Evolutionary conservation across 176 grass and related monocot species (phyloP).

Genomic region (Cymbopogon citratus): DNA sequence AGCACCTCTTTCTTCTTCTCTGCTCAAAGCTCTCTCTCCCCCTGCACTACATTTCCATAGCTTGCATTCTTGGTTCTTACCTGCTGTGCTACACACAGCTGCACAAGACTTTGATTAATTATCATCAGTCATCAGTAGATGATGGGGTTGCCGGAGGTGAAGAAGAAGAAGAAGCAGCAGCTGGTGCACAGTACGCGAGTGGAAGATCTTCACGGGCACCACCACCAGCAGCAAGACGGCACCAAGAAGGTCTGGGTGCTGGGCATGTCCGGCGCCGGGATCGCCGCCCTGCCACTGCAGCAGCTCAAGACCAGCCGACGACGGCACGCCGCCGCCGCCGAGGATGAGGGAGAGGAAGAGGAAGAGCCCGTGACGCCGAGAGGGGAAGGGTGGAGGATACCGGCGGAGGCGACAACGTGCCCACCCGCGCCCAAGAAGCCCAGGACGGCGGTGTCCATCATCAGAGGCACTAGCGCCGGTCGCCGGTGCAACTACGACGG

Average conservation of each 20-base stretch:
- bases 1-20: neutral
- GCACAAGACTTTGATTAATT: neutral
- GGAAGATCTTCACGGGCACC: neutral
- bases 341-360: neutral
- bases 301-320: slow-evolving; percentile 16
- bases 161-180: neutral
- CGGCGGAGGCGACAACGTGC: slow-evolving; percentile 25
- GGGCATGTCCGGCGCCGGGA: neutral
- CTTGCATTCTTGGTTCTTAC: neutral
- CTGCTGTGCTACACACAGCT: neutral
- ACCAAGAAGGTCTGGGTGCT: slow-evolving; percentile 8
- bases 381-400: slow-evolving; percentile 31
- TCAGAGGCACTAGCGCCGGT: neutral
- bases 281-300: neutral
- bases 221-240: neutral
- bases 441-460: slow-evolving; percentile 22
- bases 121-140: neutral
- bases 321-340: neutral
- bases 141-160: slow-evolving; percentile 25
- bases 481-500: slow-evolving; percentile 34
- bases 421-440: slow-evolving; percentile 57
- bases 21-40: neutral
- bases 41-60: neutral
- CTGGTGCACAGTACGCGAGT: neutral
- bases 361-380: slow-evolving; percentile 39